A percentile compares a stretch with the other conserved stretches of the same genome.
These are phyloP conservation scores for Thermothielavioides terrestris DNA, from an alignment of 495 filamentous ascomycete genomes.

Conservation along the genomic window DNA sequence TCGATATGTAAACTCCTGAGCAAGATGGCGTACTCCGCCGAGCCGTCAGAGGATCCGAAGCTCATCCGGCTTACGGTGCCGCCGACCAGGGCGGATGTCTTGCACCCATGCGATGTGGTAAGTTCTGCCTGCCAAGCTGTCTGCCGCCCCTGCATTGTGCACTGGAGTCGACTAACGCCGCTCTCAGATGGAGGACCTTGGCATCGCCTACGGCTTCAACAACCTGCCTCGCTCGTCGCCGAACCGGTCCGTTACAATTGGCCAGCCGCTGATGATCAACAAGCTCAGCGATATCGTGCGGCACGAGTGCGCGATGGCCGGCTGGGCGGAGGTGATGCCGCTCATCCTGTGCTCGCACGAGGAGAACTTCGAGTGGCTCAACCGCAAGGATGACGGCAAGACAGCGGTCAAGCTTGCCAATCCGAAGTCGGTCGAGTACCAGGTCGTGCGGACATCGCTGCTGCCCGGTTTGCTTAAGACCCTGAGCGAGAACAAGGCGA, in stretches of 20 bases:
- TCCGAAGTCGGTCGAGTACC: conserved; percentile 93
- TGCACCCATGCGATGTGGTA: conserved; percentile 86
- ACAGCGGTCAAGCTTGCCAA: conserved; percentile 86
- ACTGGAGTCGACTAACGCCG: no score
- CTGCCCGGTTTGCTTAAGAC: conserved; percentile 92
- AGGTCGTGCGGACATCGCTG: conserved; percentile 85
- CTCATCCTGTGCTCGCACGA: conserved; percentile 96
- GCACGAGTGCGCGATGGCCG: conserved; percentile 83
- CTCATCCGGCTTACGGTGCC: conserved; percentile 74
- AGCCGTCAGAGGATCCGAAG: conserved; percentile 58
- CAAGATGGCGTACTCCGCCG: conserved; percentile 78
- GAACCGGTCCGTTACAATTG: conserved; percentile 73
- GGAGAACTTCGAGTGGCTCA: conserved; percentile 96
- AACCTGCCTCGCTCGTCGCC: conserved; percentile 76
- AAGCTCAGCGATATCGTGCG: conserved; percentile 90
- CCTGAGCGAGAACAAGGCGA: conserved; percentile 86
- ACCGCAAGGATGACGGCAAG: conserved; percentile 78
- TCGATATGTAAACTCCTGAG: conserved; percentile 66
- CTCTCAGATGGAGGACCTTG: conserved; percentile 80
- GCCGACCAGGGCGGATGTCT: conserved; percentile 82
- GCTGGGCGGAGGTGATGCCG: conserved; percentile 94
- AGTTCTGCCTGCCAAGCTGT: conserved; percentile 2
- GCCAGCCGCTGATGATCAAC: conserved; percentile 81
- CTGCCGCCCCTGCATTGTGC: conserved; percentile 1
- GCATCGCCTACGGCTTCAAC: conserved; percentile 95